These are phyloP conservation scores for Arachis stenosperma DNA, from an alignment of 306 rosid species.

Conservation along the genomic window DNA sequence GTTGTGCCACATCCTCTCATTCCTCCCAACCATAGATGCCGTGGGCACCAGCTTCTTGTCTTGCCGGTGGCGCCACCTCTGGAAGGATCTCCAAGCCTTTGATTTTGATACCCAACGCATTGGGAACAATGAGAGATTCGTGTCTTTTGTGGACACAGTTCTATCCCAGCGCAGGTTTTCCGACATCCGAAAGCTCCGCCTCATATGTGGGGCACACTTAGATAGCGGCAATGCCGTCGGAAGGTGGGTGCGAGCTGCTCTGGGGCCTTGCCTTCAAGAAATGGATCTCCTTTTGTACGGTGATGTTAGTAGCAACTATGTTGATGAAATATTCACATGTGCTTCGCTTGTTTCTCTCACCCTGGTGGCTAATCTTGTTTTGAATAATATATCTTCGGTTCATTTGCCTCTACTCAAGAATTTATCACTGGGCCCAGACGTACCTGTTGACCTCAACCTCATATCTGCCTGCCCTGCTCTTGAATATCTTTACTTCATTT, in stretches of 20 bases:
- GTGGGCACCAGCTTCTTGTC: background rate
- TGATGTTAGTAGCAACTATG: too few relatives aligned
- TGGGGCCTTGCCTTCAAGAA: background rate
- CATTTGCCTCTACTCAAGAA: background rate
- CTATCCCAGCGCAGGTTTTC: background rate
- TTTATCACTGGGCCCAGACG: too few relatives aligned
- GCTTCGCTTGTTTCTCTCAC: background rate
- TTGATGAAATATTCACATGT: background rate
- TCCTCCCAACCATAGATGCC: background rate
- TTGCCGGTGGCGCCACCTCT: background rate
- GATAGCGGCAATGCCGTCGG: background rate
- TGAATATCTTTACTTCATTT: background rate
- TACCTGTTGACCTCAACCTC: background rate
- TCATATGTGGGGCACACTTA: background rate
- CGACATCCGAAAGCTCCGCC: background rate
- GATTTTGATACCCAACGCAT: too few relatives aligned
- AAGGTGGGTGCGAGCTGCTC: background rate
- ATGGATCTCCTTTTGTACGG: background rate
- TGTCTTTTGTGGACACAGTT: background rate
- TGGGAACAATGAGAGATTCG: background rate
- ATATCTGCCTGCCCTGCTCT: background rate
- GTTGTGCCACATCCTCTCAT: background rate
- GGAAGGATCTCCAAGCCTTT: background rate
- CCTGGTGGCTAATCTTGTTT: too few relatives aligned
- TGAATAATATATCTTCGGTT: background rate